Evolutionary conservation across 2,329 filamentous ascomycete genomes (phyloP).

Genomic region (Colletotrichum scovillei): DNA sequence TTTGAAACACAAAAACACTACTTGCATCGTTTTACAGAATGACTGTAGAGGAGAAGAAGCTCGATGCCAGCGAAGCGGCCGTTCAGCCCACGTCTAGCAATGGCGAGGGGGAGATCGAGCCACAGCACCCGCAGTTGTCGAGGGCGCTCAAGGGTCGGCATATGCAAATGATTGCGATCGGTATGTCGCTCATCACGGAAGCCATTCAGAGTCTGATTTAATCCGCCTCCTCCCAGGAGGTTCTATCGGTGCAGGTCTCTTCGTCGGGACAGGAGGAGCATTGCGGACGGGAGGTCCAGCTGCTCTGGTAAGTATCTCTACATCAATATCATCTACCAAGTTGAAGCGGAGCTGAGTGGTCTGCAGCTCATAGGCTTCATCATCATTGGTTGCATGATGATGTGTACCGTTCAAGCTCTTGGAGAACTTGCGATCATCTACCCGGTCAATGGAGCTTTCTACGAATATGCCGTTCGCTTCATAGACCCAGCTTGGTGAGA

Average conservation of each 20-base stretch:
- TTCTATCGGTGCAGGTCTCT: constrained; percentile 73
- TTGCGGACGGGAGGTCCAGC: constrained; percentile 60
- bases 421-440: constrained; percentile 72
- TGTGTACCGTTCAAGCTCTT: constrained; percentile 69
- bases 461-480: constrained; percentile 70
- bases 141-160: constrained; percentile 62
- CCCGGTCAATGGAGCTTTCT: constrained; percentile 72
- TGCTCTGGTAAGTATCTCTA: constrained; percentile 52
- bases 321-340: no score
- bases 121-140: not conserved
- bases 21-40: not conserved
- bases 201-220: constrained; percentile 47
- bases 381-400: constrained; percentile 70
- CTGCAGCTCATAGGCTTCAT: constrained; percentile 58
- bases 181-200: constrained; percentile 39
- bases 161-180: constrained; percentile 72
- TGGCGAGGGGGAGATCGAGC: not conserved
- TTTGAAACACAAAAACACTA: no score
- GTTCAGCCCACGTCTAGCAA: not conserved
- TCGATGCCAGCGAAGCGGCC: not conserved
- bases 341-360: not conserved
- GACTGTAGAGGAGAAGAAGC: not conserved
- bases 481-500: constrained; percentile 69
- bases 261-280: constrained; percentile 68
- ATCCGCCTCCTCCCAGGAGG: constrained; percentile 69